Base-by-base conservation (phyloP, 1,139 yeast species). In the Yamadazyma buinensis region DNA sequence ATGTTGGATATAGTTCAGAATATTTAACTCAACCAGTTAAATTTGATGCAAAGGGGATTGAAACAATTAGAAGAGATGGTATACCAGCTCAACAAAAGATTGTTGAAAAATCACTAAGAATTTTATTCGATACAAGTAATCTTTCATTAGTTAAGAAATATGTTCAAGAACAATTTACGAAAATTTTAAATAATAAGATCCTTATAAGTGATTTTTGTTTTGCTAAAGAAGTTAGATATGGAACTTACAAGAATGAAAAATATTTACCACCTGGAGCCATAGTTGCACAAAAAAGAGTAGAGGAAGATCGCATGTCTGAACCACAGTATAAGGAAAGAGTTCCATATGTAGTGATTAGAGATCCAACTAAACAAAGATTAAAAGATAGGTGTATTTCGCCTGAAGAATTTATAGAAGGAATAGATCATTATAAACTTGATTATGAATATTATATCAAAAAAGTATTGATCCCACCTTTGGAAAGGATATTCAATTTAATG, bases 41-140 rank as follows among this genome's bases (percentile, higher is more conserved):
- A 21, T 90, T 92, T 55, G 97, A 92, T 61, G 97, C 98, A 3
- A 92, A 92, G 49, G 98, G 98, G 1, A 88, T 87, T 13, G 98
- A 92, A 55, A 92, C 97, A 0, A 84, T 92, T 0, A 59, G 98
- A 41, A 65, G 98, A 44, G 98, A 92, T 57, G 97, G 97, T 0
- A 84, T 90, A 13, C 95, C 95, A 0, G 95, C 95, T 0, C 95
- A 85, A 46, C 95, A 78, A 57, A 83, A 83, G 48, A 79, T 92
- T 27, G 80, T 86, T 18, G 95, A 86, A 42, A 75, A 76, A 41
- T 62, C 84, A 0, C 58, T 92, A 8, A 64, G 83, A 27, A 66
- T 79, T 1, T 58, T 92, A 5, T 92, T 92, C 54, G 83, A 82
- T 15, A 77, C 90, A 0, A 64, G 70, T 26, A 88, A 92, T 51